Conservation (phyloP, 495 filamentous ascomycete genomes). For the Oidiodendron maius region DNA sequence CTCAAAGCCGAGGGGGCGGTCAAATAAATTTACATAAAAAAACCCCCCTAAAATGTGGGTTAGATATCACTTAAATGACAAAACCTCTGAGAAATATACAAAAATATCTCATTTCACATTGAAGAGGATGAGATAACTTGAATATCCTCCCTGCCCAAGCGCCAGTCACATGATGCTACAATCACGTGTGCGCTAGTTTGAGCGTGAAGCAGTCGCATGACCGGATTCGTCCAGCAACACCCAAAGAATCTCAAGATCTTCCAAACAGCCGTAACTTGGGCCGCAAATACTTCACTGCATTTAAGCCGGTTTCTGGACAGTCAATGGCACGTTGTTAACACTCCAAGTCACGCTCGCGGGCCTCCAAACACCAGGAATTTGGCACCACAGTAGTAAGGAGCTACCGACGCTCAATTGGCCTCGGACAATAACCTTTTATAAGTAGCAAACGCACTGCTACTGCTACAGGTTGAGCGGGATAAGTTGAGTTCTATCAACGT, state of each 20-base stretch:
- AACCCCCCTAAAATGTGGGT: too few species aligned
- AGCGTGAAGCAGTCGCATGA: constrained; percentile 3
- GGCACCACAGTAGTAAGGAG: background rate
- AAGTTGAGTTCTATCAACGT: background rate
- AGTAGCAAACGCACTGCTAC: background rate
- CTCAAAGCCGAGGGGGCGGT: constrained; percentile 67
- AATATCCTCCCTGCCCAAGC: too few species aligned
- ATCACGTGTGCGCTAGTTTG: constrained; percentile 9
- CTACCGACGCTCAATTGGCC: constrained; percentile 4
- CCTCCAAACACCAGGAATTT: background rate
- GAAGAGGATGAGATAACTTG: too few species aligned
- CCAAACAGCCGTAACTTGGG: background rate
- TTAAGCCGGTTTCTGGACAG: background rate
- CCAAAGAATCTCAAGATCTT: constrained; percentile 6
- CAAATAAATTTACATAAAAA: constrained; percentile 40
- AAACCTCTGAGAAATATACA: background rate
- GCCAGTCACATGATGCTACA: constrained; percentile 7
- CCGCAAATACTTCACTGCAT: background rate
- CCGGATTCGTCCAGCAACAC: background rate
- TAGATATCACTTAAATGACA: background rate
- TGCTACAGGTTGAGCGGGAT: background rate
- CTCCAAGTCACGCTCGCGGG: background rate
- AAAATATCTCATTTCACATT: too few species aligned
- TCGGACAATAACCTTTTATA: background rate
- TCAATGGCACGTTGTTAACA: constrained; percentile 10